These are phyloP conservation scores for Diaporthe citri DNA, from an alignment of 2,329 filamentous ascomycete species.

Conservation along the genomic window DNA sequence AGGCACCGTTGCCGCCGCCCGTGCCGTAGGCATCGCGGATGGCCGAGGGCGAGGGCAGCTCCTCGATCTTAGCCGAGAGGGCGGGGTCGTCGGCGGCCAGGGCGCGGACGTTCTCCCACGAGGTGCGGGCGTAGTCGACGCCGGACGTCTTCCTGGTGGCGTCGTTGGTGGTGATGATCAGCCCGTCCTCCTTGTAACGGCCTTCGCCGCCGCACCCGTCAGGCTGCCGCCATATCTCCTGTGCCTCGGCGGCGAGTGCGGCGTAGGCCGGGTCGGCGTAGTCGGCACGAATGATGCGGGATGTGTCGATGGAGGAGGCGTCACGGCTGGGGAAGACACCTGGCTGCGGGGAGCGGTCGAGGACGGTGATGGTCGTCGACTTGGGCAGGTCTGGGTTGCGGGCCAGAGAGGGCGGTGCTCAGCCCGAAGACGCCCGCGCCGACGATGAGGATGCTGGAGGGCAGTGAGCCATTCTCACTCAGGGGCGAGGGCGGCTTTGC, in stretches of 20 bases:
- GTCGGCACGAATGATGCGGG: slow-evolving; percentile 77
- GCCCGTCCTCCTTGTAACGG: slow-evolving; percentile 78
- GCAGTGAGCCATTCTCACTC: slow-evolving; percentile 43
- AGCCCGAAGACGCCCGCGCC: slow-evolving; percentile 77
- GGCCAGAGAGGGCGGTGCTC: slow-evolving; percentile 75
- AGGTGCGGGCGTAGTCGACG: slow-evolving; percentile 70
- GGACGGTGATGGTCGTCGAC: slow-evolving; percentile 66
- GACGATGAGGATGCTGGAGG: slow-evolving; percentile 73
- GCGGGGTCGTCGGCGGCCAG: slow-evolving; percentile 57
- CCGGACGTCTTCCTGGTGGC: slow-evolving; percentile 54
- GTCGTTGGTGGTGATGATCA: slow-evolving; percentile 73
- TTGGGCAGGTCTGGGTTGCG: slow-evolving; percentile 67
- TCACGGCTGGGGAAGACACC: slow-evolving; percentile 71
- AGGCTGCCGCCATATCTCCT: slow-evolving; percentile 75
- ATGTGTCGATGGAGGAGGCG: slow-evolving; percentile 72
- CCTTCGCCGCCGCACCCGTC: slow-evolving; percentile 70
- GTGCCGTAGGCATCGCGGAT: slow-evolving; percentile 61
- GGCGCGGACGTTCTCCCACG: slow-evolving; percentile 70
- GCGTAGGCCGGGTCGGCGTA: slow-evolving; percentile 87
- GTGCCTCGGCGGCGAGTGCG: slow-evolving; percentile 77
- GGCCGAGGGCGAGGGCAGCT: slow-evolving; percentile 58
- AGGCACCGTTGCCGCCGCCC: slow-evolving; percentile 67
- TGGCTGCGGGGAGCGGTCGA: slow-evolving; percentile 62
- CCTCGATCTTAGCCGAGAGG: slow-evolving; percentile 54
- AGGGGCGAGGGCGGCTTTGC: slow-evolving; percentile 32